A percentile compares a stretch with the other conserved stretches of the same genome.
These are phyloP conservation scores for Trichoderma virens DNA, from an alignment of 495 filamentous ascomycete species.

Conservation along the genomic window DNA sequence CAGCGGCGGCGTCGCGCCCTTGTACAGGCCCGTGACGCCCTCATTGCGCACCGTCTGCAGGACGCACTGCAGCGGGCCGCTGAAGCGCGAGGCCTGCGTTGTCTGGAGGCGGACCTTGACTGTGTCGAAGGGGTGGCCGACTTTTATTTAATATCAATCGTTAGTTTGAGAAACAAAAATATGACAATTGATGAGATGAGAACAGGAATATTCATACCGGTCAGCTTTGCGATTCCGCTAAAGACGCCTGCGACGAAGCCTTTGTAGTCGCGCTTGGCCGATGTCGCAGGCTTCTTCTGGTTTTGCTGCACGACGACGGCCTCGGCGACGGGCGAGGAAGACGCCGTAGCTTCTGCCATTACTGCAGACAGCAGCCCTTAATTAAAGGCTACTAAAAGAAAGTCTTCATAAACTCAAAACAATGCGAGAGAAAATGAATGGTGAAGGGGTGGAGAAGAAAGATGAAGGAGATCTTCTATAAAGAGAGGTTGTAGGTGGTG, in stretches of 20 bases:
- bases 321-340: background rate
- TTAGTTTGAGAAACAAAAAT: background rate
- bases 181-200: background rate
- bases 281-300: background rate
- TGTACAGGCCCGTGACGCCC: constrained; percentile 73
- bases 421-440: background rate
- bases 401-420: too few species aligned
- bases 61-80: constrained; percentile 80
- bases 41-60: constrained; percentile 73
- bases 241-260: constrained; percentile 94
- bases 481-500: background rate
- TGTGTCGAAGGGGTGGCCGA: constrained; percentile 72
- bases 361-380: too few species aligned
- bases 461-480: background rate
- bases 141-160: constrained; percentile 16
- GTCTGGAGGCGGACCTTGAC: constrained; percentile 95
- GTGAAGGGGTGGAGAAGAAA: background rate
- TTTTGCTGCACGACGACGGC: background rate
- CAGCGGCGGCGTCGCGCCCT: constrained; percentile 82
- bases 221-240: constrained; percentile 84
- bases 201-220: constrained; percentile 46
- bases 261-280: constrained; percentile 53
- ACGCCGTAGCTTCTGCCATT: background rate
- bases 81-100: constrained; percentile 66
- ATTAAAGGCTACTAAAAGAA: too few species aligned